These are phyloP conservation scores for Scleroderma bovista DNA, from an alignment of 768 basidiomycete genomes.

Conservation along the genomic window DNA sequence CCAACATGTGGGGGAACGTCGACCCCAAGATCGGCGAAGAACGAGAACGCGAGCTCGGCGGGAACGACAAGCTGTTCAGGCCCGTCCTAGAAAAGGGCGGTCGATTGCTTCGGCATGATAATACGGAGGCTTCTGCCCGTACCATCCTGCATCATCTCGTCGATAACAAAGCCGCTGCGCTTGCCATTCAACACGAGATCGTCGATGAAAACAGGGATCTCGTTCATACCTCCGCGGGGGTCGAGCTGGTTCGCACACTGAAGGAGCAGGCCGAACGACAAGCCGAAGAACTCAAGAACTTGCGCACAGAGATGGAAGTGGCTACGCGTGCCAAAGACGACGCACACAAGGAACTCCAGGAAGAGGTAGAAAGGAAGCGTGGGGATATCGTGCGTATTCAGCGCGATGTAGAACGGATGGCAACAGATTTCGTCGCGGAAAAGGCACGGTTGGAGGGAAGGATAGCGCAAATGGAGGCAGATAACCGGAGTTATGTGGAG, in stretches of 20 bases:
- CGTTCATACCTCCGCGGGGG: slow-evolving; percentile 47
- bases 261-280: slow-evolving; percentile 42
- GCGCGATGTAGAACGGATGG: slow-evolving; percentile 35
- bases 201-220: slow-evolving; percentile 45
- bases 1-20: slow-evolving; percentile 50
- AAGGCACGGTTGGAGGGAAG: slow-evolving; percentile 27
- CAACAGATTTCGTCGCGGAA: slow-evolving; percentile 34
- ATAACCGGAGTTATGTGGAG: slow-evolving; percentile 12
- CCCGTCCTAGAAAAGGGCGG: slow-evolving; percentile 47
- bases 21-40: slow-evolving; percentile 31
- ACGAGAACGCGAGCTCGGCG: slow-evolving; percentile 42
- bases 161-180: slow-evolving; percentile 33
- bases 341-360: slow-evolving; percentile 38
- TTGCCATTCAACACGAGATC: slow-evolving; percentile 53
- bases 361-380: slow-evolving; percentile 38
- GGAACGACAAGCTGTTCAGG: slow-evolving; percentile 44
- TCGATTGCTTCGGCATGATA: slow-evolving; percentile 36
- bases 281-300: slow-evolving; percentile 40
- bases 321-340: slow-evolving; percentile 42
- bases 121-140: slow-evolving; percentile 36
- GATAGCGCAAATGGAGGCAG: slow-evolving; percentile 23
- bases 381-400: slow-evolving; percentile 39
- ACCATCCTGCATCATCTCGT: slow-evolving; percentile 39
- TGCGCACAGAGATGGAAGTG: slow-evolving; percentile 43
- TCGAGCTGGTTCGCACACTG: slow-evolving; percentile 46